A percentile compares a stretch with the other conserved stretches of the same genome.
Evolutionary conservation across 1,284 basidiomycete species (phyloP).

Genomic region (Wallemia hederae): DNA sequence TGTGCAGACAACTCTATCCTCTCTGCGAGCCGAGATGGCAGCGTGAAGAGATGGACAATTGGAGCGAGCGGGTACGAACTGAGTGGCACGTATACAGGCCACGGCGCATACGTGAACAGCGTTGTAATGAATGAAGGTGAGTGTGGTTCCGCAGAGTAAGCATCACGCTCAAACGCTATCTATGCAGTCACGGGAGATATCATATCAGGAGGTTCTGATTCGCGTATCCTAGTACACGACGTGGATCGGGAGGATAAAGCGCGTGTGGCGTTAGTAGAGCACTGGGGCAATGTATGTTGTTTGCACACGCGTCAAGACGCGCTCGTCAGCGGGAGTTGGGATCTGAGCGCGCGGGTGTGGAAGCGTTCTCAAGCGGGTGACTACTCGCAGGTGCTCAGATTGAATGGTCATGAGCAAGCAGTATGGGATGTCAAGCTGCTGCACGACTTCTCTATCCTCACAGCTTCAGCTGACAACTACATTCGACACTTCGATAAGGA

Average conservation of each 20-base stretch:
- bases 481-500: background rate
- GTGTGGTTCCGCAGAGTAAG: background rate
- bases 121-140: background rate
- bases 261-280: background rate
- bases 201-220: background rate
- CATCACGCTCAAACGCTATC: background rate
- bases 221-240: background rate
- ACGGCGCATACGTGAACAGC: background rate
- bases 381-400: background rate
- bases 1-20: background rate
- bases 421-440: background rate
- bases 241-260: background rate
- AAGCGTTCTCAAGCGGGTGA: background rate
- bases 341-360: background rate
- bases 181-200: background rate
- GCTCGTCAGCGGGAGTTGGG: background rate
- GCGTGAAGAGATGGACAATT: background rate
- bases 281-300: background rate
- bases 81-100: background rate
- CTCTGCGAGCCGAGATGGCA: background rate
- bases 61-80: background rate
- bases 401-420: background rate
- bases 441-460: background rate
- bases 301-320: background rate
- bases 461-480: background rate